A percentile compares a stretch with the other conserved stretches of the same genome.
These are phyloP conservation scores for Diaporthe vexans DNA, from an alignment of 2,329 filamentous ascomycete species.

Conservation along the genomic window DNA sequence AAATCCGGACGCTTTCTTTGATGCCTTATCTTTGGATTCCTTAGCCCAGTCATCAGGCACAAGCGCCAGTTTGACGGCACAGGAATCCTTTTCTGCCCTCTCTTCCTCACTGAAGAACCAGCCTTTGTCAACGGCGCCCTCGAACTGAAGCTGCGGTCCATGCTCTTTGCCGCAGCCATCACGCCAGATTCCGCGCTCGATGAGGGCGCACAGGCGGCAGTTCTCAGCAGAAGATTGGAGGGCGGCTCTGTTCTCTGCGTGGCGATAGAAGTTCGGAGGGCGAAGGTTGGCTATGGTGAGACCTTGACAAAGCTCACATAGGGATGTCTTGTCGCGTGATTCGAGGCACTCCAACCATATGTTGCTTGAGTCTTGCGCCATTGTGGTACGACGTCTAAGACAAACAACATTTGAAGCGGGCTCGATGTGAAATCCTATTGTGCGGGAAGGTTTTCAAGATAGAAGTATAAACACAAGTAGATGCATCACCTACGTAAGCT, in stretches of 20 bases:
- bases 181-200: constrained; percentile 10
- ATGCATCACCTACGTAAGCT: neutral
- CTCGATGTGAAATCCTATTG: neutral
- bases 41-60: neutral
- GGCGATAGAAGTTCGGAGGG: constrained; percentile 18
- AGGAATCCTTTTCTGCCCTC: constrained; percentile 14
- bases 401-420: neutral
- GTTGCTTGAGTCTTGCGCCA: neutral
- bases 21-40: neutral
- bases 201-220: constrained; percentile 15
- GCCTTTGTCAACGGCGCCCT: neutral
- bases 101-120: neutral
- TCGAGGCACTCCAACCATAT: neutral
- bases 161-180: neutral
- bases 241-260: constrained; percentile 13
- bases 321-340: constrained; percentile 8
- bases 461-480: neutral
- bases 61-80: constrained; percentile 13
- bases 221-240: constrained; percentile 2
- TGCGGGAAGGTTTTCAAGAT: neutral
- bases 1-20: neutral
- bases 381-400: neutral
- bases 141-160: constrained; percentile 15
- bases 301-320: constrained; percentile 15
- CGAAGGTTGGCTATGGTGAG: constrained; percentile 4